Percentiles rank a stretch among this genome's conserved stretches.
Evolutionary conservation across 352 stramenopile species (phyloP).

Genomic region (Phytophthora pini): DNA sequence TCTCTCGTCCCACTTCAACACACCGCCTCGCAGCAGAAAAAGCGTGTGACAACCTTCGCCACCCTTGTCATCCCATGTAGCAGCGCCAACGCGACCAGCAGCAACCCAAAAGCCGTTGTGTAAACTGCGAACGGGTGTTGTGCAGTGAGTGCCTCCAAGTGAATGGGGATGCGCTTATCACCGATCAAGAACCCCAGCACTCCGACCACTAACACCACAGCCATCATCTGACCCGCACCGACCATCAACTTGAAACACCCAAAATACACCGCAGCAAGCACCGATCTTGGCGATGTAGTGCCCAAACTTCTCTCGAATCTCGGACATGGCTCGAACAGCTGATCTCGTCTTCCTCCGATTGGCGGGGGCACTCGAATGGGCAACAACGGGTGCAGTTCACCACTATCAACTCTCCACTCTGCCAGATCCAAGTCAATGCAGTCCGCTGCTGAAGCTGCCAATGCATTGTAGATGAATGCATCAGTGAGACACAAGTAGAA

Average conservation of each 20-base stretch:
- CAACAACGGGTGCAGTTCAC: conserved; percentile 44
- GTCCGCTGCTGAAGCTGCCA: conserved; percentile 31
- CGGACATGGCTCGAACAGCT: conserved; percentile 32
- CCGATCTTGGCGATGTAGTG: conserved; percentile 38
- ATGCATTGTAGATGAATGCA: conserved; percentile 57
- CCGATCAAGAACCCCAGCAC: conserved; percentile 45
- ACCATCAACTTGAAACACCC: conserved; percentile 53
- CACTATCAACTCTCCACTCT: conserved; percentile 6
- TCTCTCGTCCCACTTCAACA: conserved; percentile 36
- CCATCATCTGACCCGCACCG: conserved; percentile 37
- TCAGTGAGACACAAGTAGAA: conserved; percentile 53
- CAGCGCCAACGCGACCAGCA: conserved; percentile 41
- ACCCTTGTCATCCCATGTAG: conserved; percentile 49
- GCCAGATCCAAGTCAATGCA: conserved; percentile 31
- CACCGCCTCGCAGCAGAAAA: conserved; percentile 56
- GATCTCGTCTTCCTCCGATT: not conserved
- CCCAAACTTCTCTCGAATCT: conserved; percentile 51
- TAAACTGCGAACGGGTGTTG: conserved; percentile 42
- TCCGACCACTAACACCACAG: conserved; percentile 34
- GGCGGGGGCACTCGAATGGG: conserved; percentile 36
- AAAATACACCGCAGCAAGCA: conserved; percentile 59
- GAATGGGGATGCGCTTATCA: conserved; percentile 33
- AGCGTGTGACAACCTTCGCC: conserved; percentile 57
- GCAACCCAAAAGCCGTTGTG: conserved; percentile 35
- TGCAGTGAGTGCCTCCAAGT: conserved; percentile 23